Evolutionary conservation across 768 basidiomycete species (phyloP), one percentile per base, ranked within the genome.

Genomic region (Collybia mongolica): DNA sequence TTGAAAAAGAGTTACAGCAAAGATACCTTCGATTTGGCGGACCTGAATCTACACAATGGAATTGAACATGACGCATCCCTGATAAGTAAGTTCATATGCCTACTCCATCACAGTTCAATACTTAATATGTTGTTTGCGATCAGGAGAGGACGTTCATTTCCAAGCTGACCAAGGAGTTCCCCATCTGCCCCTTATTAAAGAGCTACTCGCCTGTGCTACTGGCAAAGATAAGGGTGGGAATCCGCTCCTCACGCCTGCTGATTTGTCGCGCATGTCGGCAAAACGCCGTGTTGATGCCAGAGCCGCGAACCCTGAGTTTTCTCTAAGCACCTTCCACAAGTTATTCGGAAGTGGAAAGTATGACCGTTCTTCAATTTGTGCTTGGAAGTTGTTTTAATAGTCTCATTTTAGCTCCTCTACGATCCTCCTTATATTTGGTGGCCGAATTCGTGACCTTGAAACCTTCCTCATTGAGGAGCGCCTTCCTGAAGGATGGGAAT

Each of bases 61-160:
- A 88, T 88, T 48, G 86, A 88, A 54, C 84, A 88, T 56, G 84
- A 88, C 58, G 84, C 70, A 0, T 85, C 83, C 0, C 68, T 88
- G 18, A 72, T 75, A 14, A 74, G 85, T 85, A 63, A 40, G 80
- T n/a, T 12, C n/a, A 20, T 28, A 8, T 40, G 18, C n/a, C 14
- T 39, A 11, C 41, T 22, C 7, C 20, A 1, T 26, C 22, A 38
- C 9, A 1, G 14, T 38, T 26, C 39, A 24, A 22, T 17, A n/a
- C 11, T 7, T 48, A 18, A 50, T n/a, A 66, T 52, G 46, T 75
- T 39, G 72, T n/a, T n/a, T n/a, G n/a, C n/a, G n/a, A n/a, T n/a
- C 14, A 85, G 83, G 84, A 19, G 68, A 74, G 12, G 84, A 86
- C 57, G 44, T 57, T 1, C 57, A 65, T 43, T 60, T 67, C 47